Conservation (phyloP, 331 rosid genomes). For the Malus hybrid region DNA sequence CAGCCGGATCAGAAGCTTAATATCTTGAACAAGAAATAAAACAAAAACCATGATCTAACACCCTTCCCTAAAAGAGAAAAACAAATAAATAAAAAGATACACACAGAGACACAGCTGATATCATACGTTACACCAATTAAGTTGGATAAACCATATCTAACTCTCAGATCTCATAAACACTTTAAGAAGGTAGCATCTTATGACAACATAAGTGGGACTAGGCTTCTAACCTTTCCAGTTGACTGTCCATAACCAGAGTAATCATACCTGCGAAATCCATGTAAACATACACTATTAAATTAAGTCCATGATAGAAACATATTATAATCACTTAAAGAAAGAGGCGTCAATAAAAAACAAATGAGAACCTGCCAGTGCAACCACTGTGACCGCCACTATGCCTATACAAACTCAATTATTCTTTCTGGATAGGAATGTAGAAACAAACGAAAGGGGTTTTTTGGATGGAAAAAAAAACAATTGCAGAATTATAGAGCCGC, state of each 20-base stretch:
- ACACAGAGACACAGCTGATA: not conserved
- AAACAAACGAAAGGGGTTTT: too few relatives aligned
- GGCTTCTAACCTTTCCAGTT: conserved; percentile 77
- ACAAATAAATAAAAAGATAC: not conserved
- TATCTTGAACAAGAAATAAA: not conserved
- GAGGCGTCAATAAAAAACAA: not conserved
- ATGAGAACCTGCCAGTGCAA: not conserved
- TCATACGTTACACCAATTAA: not conserved
- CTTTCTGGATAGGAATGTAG: too few relatives aligned
- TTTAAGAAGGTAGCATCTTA: not conserved
- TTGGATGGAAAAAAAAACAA: too few relatives aligned
- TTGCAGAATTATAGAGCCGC: not conserved
- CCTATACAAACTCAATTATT: too few relatives aligned
- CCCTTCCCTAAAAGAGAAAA: not conserved
- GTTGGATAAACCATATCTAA: not conserved
- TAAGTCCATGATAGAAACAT: not conserved
- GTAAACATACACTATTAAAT: conserved; percentile 13
- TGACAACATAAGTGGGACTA: not conserved
- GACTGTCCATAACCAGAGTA: conserved; percentile 98
- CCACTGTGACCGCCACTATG: not conserved
- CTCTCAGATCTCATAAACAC: not conserved
- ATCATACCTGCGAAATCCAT: conserved; percentile 58
- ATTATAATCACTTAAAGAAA: conserved; percentile 1
- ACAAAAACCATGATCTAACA: not conserved
- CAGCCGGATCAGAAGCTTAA: not conserved